These are phyloP conservation scores for Kazachstania africana DNA, from an alignment of 805 yeast genomes.

Conservation along the genomic window DNA sequence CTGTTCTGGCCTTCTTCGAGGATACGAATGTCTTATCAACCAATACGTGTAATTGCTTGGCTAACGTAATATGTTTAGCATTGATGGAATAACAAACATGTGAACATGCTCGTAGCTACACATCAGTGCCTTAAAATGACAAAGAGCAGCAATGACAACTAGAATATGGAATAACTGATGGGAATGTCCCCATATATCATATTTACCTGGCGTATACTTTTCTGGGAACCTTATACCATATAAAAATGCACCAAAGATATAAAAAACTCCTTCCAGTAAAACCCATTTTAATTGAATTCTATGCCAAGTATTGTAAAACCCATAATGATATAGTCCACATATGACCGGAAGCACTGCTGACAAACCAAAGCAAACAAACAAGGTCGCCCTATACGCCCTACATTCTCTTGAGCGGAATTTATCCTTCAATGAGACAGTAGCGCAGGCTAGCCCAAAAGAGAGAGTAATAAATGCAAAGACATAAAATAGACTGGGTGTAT, in stretches of 20 bases:
- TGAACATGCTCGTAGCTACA: constrained; percentile 45
- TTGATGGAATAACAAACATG: too few species aligned
- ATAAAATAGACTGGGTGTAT: constrained; percentile 27
- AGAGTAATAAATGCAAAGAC: constrained; percentile 36
- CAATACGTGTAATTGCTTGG: too few species aligned
- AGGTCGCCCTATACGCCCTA: constrained; percentile 64
- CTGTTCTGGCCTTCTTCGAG: too few species aligned
- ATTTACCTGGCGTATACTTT: constrained; percentile 46
- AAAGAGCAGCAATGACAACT: constrained; percentile 66
- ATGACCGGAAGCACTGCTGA: constrained; percentile 64
- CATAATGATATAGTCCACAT: constrained; percentile 39
- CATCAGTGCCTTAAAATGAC: constrained; percentile 57
- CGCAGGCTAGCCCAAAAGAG: constrained; percentile 48
- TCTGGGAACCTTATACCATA: constrained; percentile 79
- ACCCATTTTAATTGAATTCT: constrained; percentile 54
- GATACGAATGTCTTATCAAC: too few species aligned
- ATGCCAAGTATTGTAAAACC: constrained; percentile 34
- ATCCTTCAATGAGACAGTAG: constrained; percentile 49
- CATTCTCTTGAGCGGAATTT: constrained; percentile 58
- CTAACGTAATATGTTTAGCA: too few species aligned
- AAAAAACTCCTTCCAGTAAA: constrained; percentile 57
- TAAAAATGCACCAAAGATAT: constrained; percentile 66
- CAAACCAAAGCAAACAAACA: constrained; percentile 74
- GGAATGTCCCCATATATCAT: constrained; percentile 66
- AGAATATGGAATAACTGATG: constrained; percentile 76